phyloP scores from a whole-genome alignment of 208 protist genomes.

The Sergeia podlipaevii region DNA sequence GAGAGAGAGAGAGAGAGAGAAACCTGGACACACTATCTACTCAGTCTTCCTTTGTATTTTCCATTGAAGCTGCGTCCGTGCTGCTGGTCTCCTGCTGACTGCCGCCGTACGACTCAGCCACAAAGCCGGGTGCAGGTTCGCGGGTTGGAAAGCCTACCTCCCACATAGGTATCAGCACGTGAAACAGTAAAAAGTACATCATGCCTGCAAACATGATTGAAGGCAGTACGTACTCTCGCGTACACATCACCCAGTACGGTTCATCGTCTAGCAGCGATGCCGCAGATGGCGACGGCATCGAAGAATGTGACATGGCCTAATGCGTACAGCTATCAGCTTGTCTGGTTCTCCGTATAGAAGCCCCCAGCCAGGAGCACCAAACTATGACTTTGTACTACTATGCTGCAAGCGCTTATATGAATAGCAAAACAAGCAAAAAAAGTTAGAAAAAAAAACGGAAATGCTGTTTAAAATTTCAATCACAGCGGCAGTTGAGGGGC shows the following conservation, averaged over 20 bases:
- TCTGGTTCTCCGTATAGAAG: background rate
- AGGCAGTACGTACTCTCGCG: constrained; percentile 66
- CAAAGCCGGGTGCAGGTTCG: background rate
- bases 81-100: constrained; percentile 3
- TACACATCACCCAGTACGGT: constrained; percentile 24
- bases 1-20: constrained; percentile 8
- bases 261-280: constrained; percentile 33
- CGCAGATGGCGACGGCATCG: background rate
- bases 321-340: no score
- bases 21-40: background rate
- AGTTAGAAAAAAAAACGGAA: no score
- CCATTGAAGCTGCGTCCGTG: background rate
- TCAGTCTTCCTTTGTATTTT: background rate
- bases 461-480: no score
- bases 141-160: constrained; percentile 23
- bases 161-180: constrained; percentile 42
- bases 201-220: constrained; percentile 38
- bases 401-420: no score
- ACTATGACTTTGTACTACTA: no score
- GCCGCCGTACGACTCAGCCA: background rate
- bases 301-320: background rate
- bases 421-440: no score
- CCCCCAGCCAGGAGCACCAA: background rate
- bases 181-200: constrained; percentile 36
- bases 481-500: no score